These are phyloP conservation scores for Setomelanomma holmii DNA, from an alignment of 2,329 filamentous ascomycete species.

Conservation along the genomic window DNA sequence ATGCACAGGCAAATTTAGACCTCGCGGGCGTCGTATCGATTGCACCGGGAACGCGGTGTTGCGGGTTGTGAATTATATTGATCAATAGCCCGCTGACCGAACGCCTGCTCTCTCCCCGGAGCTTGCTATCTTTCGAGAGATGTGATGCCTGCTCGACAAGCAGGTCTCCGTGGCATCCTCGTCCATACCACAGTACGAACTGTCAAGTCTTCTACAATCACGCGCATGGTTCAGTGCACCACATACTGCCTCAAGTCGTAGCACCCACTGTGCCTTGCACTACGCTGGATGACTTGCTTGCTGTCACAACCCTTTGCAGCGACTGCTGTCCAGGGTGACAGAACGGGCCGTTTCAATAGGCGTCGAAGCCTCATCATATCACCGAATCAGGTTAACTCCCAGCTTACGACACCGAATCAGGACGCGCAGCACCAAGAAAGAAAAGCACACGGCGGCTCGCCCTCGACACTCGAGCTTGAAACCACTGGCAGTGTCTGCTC, in stretches of 20 bases:
- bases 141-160: neutral
- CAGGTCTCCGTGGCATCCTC: slow-evolving; percentile 4
- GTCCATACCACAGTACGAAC: slow-evolving; percentile 1
- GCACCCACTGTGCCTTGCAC: slow-evolving; percentile 20
- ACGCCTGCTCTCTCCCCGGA: slow-evolving; percentile 5
- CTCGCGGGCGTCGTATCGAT: slow-evolving; percentile 20
- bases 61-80: neutral
- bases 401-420: slow-evolving; percentile 4
- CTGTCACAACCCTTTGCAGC: neutral
- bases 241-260: slow-evolving; percentile 5
- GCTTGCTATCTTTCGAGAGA: neutral
- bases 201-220: neutral
- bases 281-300: slow-evolving; percentile 2
- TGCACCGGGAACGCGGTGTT: neutral
- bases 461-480: slow-evolving; percentile 6
- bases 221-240: neutral
- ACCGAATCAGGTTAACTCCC: neutral
- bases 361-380: slow-evolving; percentile 13
- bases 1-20: slow-evolving; percentile 36
- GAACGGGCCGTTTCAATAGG: slow-evolving; percentile 15
- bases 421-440: slow-evolving; percentile 4
- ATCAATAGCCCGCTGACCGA: neutral
- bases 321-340: slow-evolving; percentile 6
- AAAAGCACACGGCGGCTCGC: slow-evolving; percentile 21
- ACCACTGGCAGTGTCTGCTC: neutral